Evolutionary conservation across 352 stramenopile genomes (phyloP).

Genomic region (Hyaloperonospora brassicae): DNA sequence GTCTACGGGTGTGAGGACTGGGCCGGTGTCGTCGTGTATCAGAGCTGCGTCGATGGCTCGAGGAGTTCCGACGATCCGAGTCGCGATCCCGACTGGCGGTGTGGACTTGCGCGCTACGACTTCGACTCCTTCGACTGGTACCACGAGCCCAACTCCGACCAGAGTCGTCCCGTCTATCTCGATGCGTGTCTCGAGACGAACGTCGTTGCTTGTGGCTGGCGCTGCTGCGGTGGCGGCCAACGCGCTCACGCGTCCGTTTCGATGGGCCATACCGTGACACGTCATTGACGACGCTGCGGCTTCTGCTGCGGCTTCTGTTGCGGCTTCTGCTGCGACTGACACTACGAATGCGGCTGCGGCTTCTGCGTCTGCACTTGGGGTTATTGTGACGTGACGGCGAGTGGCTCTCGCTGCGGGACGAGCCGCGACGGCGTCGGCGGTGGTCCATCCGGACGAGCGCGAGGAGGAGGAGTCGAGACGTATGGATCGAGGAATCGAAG

Average conservation of each 20-base stretch:
- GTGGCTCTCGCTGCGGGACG: conserved; percentile 22
- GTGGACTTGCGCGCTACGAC: conserved; percentile 9
- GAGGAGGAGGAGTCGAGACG: too few species aligned
- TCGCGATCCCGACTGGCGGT: conserved; percentile 5
- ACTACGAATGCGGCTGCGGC: conserved; percentile 14
- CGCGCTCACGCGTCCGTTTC: too few species aligned
- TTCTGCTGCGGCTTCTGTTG: conserved; percentile 10
- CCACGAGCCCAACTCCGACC: background rate
- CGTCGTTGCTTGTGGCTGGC: too few species aligned
- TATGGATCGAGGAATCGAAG: too few species aligned
- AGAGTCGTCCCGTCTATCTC: too few species aligned
- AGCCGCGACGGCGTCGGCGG: conserved; percentile 6
- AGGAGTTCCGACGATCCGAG: conserved; percentile 4
- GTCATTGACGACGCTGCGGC: conserved; percentile 11
- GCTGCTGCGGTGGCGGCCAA: too few species aligned
- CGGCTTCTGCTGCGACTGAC: conserved; percentile 8
- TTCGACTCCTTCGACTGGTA: conserved; percentile 11
- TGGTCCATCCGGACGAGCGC: background rate
- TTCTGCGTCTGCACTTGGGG: conserved; percentile 9
- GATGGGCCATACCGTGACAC: background rate
- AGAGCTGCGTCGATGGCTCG: conserved; percentile 7
- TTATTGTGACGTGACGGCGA: conserved; percentile 20
- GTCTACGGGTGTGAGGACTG: conserved; percentile 1
- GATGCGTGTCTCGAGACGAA: too few species aligned
- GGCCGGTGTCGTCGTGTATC: conserved; percentile 8